A percentile compares a stretch with the other conserved stretches of the same genome.
Evolutionary conservation across 2,329 filamentous ascomycete species (phyloP).

Genomic region (Seiridium unicorne): DNA sequence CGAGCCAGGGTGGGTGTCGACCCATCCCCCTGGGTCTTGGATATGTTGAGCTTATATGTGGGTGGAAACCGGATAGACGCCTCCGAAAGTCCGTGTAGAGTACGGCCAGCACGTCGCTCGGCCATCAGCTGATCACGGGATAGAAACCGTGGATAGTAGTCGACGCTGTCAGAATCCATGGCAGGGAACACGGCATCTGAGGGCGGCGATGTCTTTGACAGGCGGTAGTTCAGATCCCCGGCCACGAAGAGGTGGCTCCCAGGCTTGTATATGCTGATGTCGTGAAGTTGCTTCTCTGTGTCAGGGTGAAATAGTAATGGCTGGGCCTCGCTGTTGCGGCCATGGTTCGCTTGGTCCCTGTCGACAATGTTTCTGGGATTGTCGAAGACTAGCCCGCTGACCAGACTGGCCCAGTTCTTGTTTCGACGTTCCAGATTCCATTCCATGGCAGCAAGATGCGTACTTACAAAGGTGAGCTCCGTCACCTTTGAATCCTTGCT

Average conservation of each 20-base stretch:
- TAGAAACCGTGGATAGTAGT: conserved; percentile 68
- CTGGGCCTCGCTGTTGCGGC: conserved; percentile 15
- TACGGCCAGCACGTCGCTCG: conserved; percentile 67
- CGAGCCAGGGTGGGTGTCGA: conserved; percentile 5
- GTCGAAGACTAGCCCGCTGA: conserved; percentile 75
- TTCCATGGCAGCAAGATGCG: conserved; percentile 89
- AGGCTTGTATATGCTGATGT: conserved; percentile 71
- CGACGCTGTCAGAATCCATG: conserved; percentile 50
- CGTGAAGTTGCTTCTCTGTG: conserved; percentile 43
- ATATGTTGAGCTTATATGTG: conserved; percentile 82
- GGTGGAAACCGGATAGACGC: conserved; percentile 76
- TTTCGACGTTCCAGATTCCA: conserved; percentile 73
- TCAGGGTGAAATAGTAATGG: conserved; percentile 20
- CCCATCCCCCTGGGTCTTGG: conserved; percentile 20
- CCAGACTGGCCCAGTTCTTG: conserved; percentile 83
- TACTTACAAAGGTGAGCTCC: conserved; percentile 80
- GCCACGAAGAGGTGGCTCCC: conserved; percentile 79
- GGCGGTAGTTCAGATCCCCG: conserved; percentile 95
- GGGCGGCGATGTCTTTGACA: conserved; percentile 63
- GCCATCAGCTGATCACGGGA: conserved; percentile 74
- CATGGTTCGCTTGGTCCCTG: not conserved
- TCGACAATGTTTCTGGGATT: conserved; percentile 42
- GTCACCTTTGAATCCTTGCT: conserved; percentile 42
- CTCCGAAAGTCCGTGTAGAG: conserved; percentile 77
- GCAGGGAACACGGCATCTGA: conserved; percentile 62